Percentiles rank a stretch among this genome's conserved stretches.
These are phyloP conservation scores for Ocimum tenuiflorum DNA, from an alignment of 257 asterid genomes.

Conservation along the genomic window DNA sequence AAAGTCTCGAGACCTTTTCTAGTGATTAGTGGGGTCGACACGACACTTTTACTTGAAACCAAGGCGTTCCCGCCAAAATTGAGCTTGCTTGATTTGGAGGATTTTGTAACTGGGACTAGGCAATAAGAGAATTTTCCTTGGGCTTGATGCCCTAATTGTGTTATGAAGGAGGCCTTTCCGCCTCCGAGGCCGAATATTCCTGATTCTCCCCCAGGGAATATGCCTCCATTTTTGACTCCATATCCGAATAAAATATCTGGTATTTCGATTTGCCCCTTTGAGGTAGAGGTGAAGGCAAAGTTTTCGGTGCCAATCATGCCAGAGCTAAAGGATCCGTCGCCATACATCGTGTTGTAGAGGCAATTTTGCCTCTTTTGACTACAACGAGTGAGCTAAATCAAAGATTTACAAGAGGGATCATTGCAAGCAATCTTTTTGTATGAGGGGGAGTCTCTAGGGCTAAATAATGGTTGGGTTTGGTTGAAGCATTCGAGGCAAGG, in stretches of 20 bases:
- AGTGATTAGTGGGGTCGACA: constrained; percentile 20
- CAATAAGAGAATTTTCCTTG: constrained; percentile 37
- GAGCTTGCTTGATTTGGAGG: constrained; percentile 15
- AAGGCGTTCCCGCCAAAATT: constrained; percentile 23
- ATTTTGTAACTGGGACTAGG: background rate
- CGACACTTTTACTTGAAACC: constrained; percentile 17
- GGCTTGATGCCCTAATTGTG: constrained; percentile 16
- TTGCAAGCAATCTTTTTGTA: constrained; percentile 16
- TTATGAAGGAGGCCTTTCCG: constrained; percentile 23
- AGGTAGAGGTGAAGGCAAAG: constrained; percentile 1
- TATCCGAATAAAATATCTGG: constrained; percentile 28
- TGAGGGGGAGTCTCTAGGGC: constrained; percentile 16
- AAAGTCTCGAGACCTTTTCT: background rate
- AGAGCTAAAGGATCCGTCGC: constrained; percentile 7
- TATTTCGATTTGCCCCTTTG: background rate
- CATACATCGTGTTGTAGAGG: constrained; percentile 3
- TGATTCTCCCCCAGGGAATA: background rate
- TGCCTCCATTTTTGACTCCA: constrained; percentile 22
- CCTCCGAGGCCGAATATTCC: constrained; percentile 46
- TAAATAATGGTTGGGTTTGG: constrained; percentile 26
- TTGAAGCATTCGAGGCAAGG: constrained; percentile 33
- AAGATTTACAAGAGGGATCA: background rate
- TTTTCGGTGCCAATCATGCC: constrained; percentile 27
- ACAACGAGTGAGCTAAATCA: background rate
- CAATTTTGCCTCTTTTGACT: constrained; percentile 6